Evolutionary conservation across 306 rosid species (phyloP).

Genomic region (Rosa lucieae): DNA sequence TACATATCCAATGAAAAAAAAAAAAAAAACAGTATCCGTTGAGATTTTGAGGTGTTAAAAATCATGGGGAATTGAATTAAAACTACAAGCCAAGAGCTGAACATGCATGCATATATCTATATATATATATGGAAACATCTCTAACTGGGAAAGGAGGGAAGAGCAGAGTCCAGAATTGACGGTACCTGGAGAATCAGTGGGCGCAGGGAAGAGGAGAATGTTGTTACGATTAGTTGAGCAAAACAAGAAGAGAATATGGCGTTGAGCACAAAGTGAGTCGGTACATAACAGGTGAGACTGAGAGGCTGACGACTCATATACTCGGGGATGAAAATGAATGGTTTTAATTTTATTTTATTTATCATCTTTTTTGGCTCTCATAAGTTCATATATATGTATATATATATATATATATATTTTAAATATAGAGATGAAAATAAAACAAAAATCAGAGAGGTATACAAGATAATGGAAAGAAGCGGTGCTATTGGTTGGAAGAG

Average conservation of each 20-base stretch:
- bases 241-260: slow-evolving; percentile 16
- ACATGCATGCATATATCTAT: background rate
- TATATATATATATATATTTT: background rate
- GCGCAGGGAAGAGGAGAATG: background rate
- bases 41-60: background rate
- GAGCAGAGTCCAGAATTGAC: too few relatives aligned
- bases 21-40: background rate
- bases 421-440: background rate
- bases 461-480: slow-evolving; percentile 54
- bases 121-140: background rate
- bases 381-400: too few relatives aligned
- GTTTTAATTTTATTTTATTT: background rate
- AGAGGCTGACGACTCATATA: too few relatives aligned
- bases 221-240: slow-evolving; percentile 1
- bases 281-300: background rate
- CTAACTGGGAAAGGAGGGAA: background rate
- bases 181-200: background rate
- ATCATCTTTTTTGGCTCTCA: background rate
- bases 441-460: background rate
- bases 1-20: background rate
- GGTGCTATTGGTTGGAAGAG: slow-evolving; percentile 68
- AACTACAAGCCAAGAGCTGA: too few relatives aligned
- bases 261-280: slow-evolving; percentile 27
- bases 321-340: slow-evolving; percentile 4
- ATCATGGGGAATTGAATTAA: too few relatives aligned